Evolutionary conservation across 108 stramenopile species (phyloP), one percentile per base, ranked within the genome.

Genomic region (Pseudonitzschia multistriata): DNA sequence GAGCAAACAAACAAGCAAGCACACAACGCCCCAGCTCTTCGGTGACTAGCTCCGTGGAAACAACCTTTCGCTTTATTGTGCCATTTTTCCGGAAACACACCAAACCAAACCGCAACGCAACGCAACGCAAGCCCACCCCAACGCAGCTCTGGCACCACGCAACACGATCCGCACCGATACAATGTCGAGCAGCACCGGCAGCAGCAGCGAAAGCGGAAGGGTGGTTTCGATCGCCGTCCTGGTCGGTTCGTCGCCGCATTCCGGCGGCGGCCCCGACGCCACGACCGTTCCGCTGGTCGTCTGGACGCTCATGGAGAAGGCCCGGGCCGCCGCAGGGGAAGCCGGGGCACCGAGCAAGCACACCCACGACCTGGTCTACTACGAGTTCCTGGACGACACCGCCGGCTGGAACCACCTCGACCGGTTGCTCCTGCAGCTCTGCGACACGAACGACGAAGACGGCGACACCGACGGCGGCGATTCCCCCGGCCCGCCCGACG

Each of bases 361-460:
- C 37, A 39, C 37, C 5, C 69, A 84, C 68, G 76, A 75, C 28
- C 52, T 88, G 36, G 61, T 73, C 47, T 79, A 87, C 59, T 84
- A 75, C 57, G 68, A 72, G 25, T 88, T 88, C 42, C 68, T 79
- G 48, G 90, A 91, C 49, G 85, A 88, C 45, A 77, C 62, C 25
- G 56, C 72, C 5, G 68, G 76, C 17, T 87, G 84, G 71, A 82
- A 87, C n/a, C 79, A 86, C 61, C 49, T 88, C 27, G 89, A 91
- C 64, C 83, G 85, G 30, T 60, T 91, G 29, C 62, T 86, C 66
- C 65, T 78, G 25, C 78, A 71, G 2, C 42, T 88, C 8, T 42
- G 60, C 35, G 31, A 31, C 25, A 54, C 61, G 45, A 28, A 5
- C 14, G 49, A 50, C 10, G 60, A 61, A 1, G 34, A 28, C 5